Conservation (phyloP, 176 grass and related monocot genomes). For the Carex parvula region DNA sequence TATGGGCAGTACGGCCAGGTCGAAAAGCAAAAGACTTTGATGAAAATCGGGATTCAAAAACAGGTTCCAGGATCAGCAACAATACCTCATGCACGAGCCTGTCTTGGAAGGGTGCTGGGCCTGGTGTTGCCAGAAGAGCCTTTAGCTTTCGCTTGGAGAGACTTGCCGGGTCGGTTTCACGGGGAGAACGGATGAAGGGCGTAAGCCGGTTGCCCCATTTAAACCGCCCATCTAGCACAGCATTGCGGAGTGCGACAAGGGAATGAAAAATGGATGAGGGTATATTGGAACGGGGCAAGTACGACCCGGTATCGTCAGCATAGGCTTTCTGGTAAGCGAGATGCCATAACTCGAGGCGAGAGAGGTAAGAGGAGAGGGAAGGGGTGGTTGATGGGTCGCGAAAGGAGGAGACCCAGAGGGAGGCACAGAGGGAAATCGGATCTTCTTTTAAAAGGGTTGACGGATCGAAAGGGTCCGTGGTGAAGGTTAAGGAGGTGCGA, state of each 20-base stretch:
- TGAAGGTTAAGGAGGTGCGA: constrained; percentile 5
- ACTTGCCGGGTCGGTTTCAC: constrained; percentile 53
- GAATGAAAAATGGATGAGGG: constrained; percentile 45
- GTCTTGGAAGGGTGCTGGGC: constrained; percentile 77
- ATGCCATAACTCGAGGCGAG: constrained; percentile 88
- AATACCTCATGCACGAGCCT: constrained; percentile 86
- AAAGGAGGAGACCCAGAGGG: constrained; percentile 78
- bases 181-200: constrained; percentile 62
- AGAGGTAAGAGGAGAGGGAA: constrained; percentile 54
- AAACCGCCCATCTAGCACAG: constrained; percentile 75
- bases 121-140: constrained; percentile 59
- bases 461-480: constrained; percentile 40
- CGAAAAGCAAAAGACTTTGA: constrained; percentile 86
- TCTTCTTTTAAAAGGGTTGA: constrained; percentile 75
- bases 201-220: constrained; percentile 82
- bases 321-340: constrained; percentile 94
- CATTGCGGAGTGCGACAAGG: constrained; percentile 80
- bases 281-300: constrained; percentile 78
- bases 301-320: constrained; percentile 91
- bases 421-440: constrained; percentile 67
- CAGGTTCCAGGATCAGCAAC: constrained; percentile 82
- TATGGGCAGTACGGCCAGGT: constrained; percentile 71
- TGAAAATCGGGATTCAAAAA: constrained; percentile 72
- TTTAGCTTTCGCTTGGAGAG: constrained; percentile 98
- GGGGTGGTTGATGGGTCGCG: constrained; percentile 38